Evolutionary conservation across 495 filamentous ascomycete species (phyloP), one percentile per base, ranked within the genome.

Genomic region (Penicillium angulare): DNA sequence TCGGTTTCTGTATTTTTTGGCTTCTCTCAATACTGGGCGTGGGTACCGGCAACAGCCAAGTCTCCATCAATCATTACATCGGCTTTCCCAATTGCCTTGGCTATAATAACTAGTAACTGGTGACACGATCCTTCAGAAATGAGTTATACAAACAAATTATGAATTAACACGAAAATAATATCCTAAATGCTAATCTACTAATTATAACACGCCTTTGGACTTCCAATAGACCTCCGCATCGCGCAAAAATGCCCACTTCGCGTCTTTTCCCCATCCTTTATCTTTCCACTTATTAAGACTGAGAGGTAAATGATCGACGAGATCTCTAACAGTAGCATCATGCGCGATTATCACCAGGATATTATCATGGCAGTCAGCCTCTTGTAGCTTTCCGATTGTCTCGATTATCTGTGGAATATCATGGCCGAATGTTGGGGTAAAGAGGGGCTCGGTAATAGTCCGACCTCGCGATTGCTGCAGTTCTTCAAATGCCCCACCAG

Each of bases 341-440:
- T 83, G 83, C 17, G 82, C 77, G 15, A 79, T 67, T 0, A 77
- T 62, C 3, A 83, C 62, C 12, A 85, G 59, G 2, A 85, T 62
- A 41, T 80, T 74, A 4, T 79, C 74, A 8, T 70, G 52, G 4
- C 71, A 75, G 49, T 86, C 83, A 0, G 67, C 48, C 47, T 77
- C 71, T 52, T 76, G 69, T 32, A 80, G 18, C 26, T 73, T 69
- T 3, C 53, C 57, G 21, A 76, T 65, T 8, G 73, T 77, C 26
- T 67, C 61, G 1, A 62, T 47, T 7, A 41, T 47, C 21, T 58
- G 29, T 20, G 52, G 42, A 26, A 59, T 34, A 49, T 53, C 49
- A 22, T 55, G 40, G 2, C 53, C 52, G 24, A 59, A 52, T 16
- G 53, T 49, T 26, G 55, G 50, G 12, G 50, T 45, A 22, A 53